phyloP scores from a whole-genome alignment of 208 protist genomes.

The Vickermania ingenoplastis region DNA sequence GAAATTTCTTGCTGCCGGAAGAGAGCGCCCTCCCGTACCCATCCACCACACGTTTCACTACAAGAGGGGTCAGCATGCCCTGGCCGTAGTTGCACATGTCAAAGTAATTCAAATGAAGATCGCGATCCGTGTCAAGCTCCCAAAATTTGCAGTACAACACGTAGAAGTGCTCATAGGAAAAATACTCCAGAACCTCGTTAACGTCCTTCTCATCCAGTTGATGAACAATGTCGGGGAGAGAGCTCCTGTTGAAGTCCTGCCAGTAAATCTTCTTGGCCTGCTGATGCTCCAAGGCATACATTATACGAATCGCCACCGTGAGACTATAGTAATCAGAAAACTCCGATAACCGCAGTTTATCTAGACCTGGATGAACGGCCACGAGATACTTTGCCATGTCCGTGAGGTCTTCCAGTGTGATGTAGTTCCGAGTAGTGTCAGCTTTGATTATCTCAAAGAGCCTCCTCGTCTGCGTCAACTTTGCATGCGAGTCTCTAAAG shows the following conservation, averaged over 20 bases:
- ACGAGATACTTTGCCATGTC: constrained; percentile 65
- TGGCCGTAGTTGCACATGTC: constrained; percentile 88
- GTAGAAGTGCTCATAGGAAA: constrained; percentile 99
- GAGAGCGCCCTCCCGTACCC: constrained; percentile 54
- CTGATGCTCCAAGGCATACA: constrained; percentile 87
- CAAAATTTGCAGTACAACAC: constrained; percentile 99
- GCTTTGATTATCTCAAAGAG: constrained; percentile 71
- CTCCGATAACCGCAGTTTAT: constrained; percentile 92
- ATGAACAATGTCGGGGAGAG: constrained; percentile 75
- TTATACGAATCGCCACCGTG: constrained; percentile 93
- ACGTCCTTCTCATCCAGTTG: constrained; percentile 80
- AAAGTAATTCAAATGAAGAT: constrained; percentile 77
- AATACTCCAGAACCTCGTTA: constrained; percentile 88
- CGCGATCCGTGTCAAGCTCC: constrained; percentile 95
- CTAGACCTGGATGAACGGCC: constrained; percentile 81
- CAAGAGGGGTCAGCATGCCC: constrained; percentile 43
- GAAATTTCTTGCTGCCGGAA: constrained; percentile 33
- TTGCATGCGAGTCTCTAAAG: constrained; percentile 43
- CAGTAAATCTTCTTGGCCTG: constrained; percentile 68
- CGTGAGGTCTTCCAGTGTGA: constrained; percentile 67
- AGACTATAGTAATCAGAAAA: constrained; percentile 94
- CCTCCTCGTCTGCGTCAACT: constrained; percentile 45
- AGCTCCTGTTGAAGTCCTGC: constrained; percentile 76
- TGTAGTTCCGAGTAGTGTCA: constrained; percentile 27
- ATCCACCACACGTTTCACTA: constrained; percentile 76